Percentiles rank a stretch among this genome's conserved stretches.
These are phyloP conservation scores for Phoenix roebelenii DNA, from an alignment of 176 grass and related monocot species.

Conservation along the genomic window DNA sequence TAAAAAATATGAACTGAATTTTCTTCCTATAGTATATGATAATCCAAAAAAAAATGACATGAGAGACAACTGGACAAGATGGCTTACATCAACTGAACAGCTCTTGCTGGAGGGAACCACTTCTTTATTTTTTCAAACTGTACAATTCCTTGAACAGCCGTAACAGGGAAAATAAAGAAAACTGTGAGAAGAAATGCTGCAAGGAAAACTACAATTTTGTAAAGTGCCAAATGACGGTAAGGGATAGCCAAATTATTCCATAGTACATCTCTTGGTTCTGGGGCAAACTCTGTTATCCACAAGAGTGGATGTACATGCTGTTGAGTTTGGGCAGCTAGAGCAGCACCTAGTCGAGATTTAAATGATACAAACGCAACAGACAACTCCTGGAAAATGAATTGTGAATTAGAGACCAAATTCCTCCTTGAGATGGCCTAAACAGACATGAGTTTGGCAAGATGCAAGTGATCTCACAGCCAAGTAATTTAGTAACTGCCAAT, in stretches of 20 bases:
- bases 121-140: slow-evolving; percentile 76
- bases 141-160: slow-evolving; percentile 78
- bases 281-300: slow-evolving; percentile 53
- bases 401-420: not conserved
- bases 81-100: slow-evolving; percentile 75
- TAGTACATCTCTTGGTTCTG: slow-evolving; percentile 61
- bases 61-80: not conserved
- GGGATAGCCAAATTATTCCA: slow-evolving; percentile 65
- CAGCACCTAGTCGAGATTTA: slow-evolving; percentile 58
- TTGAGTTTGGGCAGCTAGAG: slow-evolving; percentile 60
- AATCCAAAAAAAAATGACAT: not conserved
- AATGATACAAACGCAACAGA: slow-evolving; percentile 83
- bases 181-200: slow-evolving; percentile 53
- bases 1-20: too few species aligned
- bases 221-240: slow-evolving; percentile 34
- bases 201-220: slow-evolving; percentile 42
- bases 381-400: slow-evolving; percentile 49
- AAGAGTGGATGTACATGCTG: slow-evolving; percentile 58
- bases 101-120: slow-evolving; percentile 73
- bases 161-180: slow-evolving; percentile 81
- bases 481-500: too few species aligned
- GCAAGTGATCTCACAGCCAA: too few species aligned
- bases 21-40: not conserved
- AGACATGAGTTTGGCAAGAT: too few species aligned
- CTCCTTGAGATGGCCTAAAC: too few species aligned